A percentile compares a stretch with the other conserved stretches of the same genome.
Evolutionary conservation across 805 yeast genomes (phyloP).

Genomic region (Diddensiella transvaalensis): DNA sequence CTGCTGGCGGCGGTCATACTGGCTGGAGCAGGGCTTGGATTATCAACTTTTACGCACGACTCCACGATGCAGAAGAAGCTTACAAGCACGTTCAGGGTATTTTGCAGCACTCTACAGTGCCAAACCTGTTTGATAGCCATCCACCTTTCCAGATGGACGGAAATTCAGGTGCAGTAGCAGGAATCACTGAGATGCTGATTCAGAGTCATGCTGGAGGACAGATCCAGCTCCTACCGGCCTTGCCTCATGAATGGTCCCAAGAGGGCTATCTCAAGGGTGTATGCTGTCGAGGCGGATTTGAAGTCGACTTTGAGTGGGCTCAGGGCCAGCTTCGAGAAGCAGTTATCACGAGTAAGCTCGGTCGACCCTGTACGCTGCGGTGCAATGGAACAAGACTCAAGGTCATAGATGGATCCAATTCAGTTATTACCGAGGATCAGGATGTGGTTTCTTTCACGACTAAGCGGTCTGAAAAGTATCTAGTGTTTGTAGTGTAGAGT

Average conservation of each 20-base stretch:
- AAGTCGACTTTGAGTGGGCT: constrained; percentile 6
- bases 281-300: constrained; percentile 7
- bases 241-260: constrained; percentile 8
- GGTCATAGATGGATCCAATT: neutral
- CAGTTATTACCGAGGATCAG: neutral
- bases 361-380: neutral
- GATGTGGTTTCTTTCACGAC: neutral
- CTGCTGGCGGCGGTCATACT: constrained; percentile 5
- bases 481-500: neutral
- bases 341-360: neutral
- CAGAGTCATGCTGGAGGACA: constrained; percentile 3
- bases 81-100: neutral
- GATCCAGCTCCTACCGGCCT: constrained; percentile 9
- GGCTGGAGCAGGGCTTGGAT: constrained; percentile 9
- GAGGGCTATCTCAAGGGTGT: constrained; percentile 8
- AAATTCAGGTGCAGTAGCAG: constrained; percentile 14
- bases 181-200: constrained; percentile 13
- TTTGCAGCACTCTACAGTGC: neutral
- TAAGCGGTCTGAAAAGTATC: neutral
- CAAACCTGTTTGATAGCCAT: constrained; percentile 4
- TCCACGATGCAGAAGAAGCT: constrained; percentile 3
- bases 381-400: neutral
- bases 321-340: neutral
- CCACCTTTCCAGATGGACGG: constrained; percentile 14
- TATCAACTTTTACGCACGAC: constrained; percentile 4